These are phyloP conservation scores for Athelia sp. DNA, from an alignment of 1,284 basidiomycete species.

Conservation along the genomic window DNA sequence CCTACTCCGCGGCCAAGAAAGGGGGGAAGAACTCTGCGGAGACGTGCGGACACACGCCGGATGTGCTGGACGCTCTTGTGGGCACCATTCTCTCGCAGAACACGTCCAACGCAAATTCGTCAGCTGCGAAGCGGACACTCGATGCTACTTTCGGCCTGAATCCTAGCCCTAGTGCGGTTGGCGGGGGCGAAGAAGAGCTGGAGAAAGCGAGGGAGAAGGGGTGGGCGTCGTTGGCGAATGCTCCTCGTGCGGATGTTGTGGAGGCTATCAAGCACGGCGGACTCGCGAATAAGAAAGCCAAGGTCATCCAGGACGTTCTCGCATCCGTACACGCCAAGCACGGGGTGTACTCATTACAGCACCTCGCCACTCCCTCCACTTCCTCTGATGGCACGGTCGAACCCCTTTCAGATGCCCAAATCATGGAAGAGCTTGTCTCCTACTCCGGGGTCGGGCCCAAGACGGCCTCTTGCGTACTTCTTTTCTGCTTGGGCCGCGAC, in stretches of 20 bases:
- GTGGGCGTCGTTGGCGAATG: slow-evolving; percentile 54
- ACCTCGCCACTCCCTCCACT: slow-evolving; percentile 35
- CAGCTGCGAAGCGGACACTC: slow-evolving; percentile 56
- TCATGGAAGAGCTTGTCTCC: slow-evolving; percentile 66
- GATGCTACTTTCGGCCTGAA: slow-evolving; percentile 56
- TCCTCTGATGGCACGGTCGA: background rate
- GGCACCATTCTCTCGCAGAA: slow-evolving; percentile 75
- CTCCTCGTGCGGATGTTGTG: slow-evolving; percentile 46
- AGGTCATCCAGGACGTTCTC: slow-evolving; percentile 60
- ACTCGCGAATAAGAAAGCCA: slow-evolving; percentile 70
- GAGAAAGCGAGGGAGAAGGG: too few species aligned
- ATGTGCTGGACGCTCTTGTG: slow-evolving; percentile 69
- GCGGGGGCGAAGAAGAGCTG: slow-evolving; percentile 20
- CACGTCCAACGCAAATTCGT: slow-evolving; percentile 60
- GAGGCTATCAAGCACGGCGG: slow-evolving; percentile 67
- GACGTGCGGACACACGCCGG: slow-evolving; percentile 53
- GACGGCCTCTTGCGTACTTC: slow-evolving; percentile 72
- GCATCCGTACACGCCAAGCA: slow-evolving; percentile 46
- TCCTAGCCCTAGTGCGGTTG: background rate
- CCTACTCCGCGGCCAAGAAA: slow-evolving; percentile 7
- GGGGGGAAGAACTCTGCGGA: slow-evolving; percentile 36
- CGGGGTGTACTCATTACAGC: slow-evolving; percentile 51
- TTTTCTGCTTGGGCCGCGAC: slow-evolving; percentile 72
- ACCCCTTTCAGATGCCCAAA: slow-evolving; percentile 43
- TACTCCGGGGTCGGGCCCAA: slow-evolving; percentile 75